Evolutionary conservation across 2,329 filamentous ascomycete genomes (phyloP), one percentile per base, ranked within the genome.

Genomic region (Apiospora koreana): DNA sequence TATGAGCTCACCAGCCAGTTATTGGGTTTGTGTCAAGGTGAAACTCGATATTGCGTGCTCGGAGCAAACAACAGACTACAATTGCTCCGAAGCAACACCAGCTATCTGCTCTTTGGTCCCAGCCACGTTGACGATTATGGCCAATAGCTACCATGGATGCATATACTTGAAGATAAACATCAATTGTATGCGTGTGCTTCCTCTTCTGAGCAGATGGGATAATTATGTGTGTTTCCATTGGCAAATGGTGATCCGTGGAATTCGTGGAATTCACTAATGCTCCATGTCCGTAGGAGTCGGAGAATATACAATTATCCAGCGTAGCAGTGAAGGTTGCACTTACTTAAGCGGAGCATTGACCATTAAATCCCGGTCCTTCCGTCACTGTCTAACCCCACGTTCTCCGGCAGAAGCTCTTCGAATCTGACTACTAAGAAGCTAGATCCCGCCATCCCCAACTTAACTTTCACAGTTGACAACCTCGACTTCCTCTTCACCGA

Each of bases 401-500:
- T 38, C 54, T 62, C 54, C 54, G 54, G 54, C 54, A 28, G 54
- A 62, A 62, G 54, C 54, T 38, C 54, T 62, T 62, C 31, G 54
- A 62, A 62, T 62, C 54, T 62, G 54, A 62, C 54, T n/a, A 62
- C 43, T n/a, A 21, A 42, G 4, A 62, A 23, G 31, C 31, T 62
- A 62, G 54, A 38, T 38, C 54, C 54, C 54, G 28, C 28, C 21
- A 23, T 62, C 31, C 28, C 54, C 21, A 62, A 38, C 54, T 38
- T 62, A 18, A 38, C 54, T 38, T 62, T n/a, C 9, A 14, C 9
- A 4, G 31, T 38, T n/a, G 54, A 62, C 21, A 35, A n/a, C 21
- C 31, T 62, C 54, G 8, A 38, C 31, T 62, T n/a, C 8, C 21
- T 14, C 54, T 38, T 23, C 54, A 7, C 2, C 31, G 2, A 62